phyloP scores from a whole-genome alignment of 2,329 filamentous ascomycete species.

The Hymenoscyphus fraxineus region DNA sequence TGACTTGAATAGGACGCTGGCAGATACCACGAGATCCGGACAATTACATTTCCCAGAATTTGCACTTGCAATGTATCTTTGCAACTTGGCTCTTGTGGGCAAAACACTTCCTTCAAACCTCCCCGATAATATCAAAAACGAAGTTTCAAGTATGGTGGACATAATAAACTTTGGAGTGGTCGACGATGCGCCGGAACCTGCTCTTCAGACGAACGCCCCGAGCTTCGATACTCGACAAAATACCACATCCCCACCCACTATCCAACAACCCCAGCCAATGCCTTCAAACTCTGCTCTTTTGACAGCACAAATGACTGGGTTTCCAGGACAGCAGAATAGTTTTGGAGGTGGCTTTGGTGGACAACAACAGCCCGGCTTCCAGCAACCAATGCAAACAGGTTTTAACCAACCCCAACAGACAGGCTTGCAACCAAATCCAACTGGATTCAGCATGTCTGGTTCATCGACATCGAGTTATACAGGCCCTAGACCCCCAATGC shows the following conservation, averaged over 20 bases:
- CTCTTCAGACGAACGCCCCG: conserved; percentile 60
- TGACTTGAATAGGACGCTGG: conserved; percentile 64
- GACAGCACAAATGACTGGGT: conserved; percentile 66
- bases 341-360: conserved; percentile 42
- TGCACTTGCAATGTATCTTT: conserved; percentile 95
- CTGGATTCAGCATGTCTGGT: conserved; percentile 65
- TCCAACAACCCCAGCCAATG: conserved; percentile 71
- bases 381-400: conserved; percentile 47
- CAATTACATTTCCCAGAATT: conserved; percentile 98
- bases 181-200: conserved; percentile 61
- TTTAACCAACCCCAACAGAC: conserved; percentile 53
- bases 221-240: conserved; percentile 60
- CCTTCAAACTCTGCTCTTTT: conserved; percentile 65
- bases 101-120: conserved; percentile 72
- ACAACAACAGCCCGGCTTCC: conserved; percentile 38
- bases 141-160: conserved; percentile 99
- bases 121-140: conserved; percentile 86
- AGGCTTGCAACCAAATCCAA: conserved; percentile 63
- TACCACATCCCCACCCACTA: conserved; percentile 48
- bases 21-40: conserved; percentile 93
- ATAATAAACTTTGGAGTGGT: conserved; percentile 94
- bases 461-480: conserved; percentile 75
- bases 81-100: conserved; percentile 86
- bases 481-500: conserved; percentile 75
- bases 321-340: conserved; percentile 50